Evolutionary conservation across 257 asterid species (phyloP), one percentile per base, ranked within the genome.

Genomic region (Henckelia pumila): DNA sequence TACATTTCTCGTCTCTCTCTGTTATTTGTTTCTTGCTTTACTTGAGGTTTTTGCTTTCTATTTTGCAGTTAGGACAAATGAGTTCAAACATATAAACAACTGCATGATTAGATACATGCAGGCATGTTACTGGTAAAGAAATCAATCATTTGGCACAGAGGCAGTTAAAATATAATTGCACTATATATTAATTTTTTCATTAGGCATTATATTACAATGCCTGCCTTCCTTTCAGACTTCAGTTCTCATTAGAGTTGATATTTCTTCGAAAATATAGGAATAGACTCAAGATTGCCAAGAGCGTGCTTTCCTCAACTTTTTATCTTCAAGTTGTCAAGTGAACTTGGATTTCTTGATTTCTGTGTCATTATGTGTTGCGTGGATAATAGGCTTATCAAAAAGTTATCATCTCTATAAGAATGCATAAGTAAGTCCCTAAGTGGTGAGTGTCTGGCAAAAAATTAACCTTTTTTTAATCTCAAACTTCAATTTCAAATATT

Each of bases 1-100:
- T 93, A 82, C 96, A 88, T 82, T 76, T 78, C 88, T 81, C 74
- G 63, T 73, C 87, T 81, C 77, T 78, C 57, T 64, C 67, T 66
- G 26, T 75, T 77, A 56, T 63, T 56, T 21, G 10, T 58, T 63
- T 8, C 37, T 61, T 24, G 10, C 52, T 56, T 37, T 50, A 17
- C 56, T 55, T 49, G 3, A 53, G 22, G 52, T 53, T 40, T 25
- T 56, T 32, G 59, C 20, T 17, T 63, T 63, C 58, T 44, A 50
- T 33, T 64, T 71, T 73, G 49, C 55, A 28, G 61, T 44, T 40
- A 64, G 63, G 47, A 68, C 66, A 24, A 62, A 7, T 59, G 24
- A 25, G 68, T 66, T 63, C 56, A 32, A 40, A 35, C 5, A 23
- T 56, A 70, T 68, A 58, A 58, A 61, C 26, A 25, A 28, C 6